Evolutionary conservation across 1,284 basidiomycete genomes (phyloP).

Genomic region (Cryptococcus maquisensis): DNA sequence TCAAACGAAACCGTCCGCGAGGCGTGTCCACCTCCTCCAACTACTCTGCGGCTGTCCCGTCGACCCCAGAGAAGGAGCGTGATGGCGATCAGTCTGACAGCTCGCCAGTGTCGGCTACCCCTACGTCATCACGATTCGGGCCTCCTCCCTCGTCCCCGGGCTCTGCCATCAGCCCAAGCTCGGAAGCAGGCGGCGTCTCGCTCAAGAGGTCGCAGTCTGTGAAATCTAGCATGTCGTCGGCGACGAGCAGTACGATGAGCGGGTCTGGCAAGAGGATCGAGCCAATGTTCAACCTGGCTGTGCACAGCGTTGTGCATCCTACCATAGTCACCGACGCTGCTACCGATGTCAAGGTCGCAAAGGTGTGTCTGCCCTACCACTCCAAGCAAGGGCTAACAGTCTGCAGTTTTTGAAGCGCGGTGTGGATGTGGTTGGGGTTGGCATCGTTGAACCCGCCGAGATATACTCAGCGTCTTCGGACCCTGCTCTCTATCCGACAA

Average conservation of each 20-base stretch:
- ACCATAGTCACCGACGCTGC: slow-evolving; percentile 66
- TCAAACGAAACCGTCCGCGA: slow-evolving; percentile 19
- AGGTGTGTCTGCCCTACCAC: slow-evolving; percentile 46
- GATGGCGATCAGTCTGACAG: background rate
- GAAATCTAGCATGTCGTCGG: slow-evolving; percentile 23
- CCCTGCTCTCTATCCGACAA: background rate
- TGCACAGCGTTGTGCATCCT: slow-evolving; percentile 86
- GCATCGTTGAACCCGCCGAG: slow-evolving; percentile 74
- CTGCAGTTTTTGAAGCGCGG: slow-evolving; percentile 69
- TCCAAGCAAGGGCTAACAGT: background rate
- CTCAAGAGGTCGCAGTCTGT: slow-evolving; percentile 25
- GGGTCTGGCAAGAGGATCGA: slow-evolving; percentile 60
- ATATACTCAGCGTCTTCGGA: slow-evolving; percentile 44
- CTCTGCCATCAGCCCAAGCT: background rate
- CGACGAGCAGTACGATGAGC: slow-evolving; percentile 12
- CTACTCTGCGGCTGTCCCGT: slow-evolving; percentile 1
- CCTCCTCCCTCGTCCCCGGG: slow-evolving; percentile 2
- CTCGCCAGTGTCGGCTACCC: background rate
- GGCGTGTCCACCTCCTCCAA: slow-evolving; percentile 5
- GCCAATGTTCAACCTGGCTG: slow-evolving; percentile 85
- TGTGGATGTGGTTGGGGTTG: slow-evolving; percentile 74
- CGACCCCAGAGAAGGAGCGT: background rate
- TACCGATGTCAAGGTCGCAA: slow-evolving; percentile 90
- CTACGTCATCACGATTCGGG: background rate
- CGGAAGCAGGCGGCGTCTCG: background rate